These are phyloP conservation scores for Serendipita sp. DNA, from an alignment of 768 basidiomycete genomes.

Conservation along the genomic window DNA sequence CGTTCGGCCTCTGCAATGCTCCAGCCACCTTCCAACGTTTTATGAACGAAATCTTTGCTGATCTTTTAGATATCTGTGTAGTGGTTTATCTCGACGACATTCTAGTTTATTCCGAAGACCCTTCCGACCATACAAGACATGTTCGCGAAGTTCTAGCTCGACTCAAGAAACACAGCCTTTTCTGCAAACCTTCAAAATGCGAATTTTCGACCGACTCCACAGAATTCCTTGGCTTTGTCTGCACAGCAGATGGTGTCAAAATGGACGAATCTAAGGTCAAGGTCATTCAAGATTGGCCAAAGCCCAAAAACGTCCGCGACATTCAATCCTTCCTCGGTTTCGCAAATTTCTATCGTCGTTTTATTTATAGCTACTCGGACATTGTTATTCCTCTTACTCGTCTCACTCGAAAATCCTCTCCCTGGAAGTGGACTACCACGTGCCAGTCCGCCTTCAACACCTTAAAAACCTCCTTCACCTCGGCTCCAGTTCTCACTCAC, in stretches of 20 bases:
- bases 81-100: conserved; percentile 32
- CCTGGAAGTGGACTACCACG: conserved; percentile 12
- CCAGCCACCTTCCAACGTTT: conserved; percentile 28
- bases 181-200: conserved; percentile 18
- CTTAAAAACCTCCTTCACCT: conserved; percentile 17
- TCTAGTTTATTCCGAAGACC: conserved; percentile 25
- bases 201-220: conserved; percentile 14
- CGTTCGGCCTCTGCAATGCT: conserved; percentile 23
- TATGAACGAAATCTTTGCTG: conserved; percentile 25
- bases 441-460: conserved; percentile 16
- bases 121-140: conserved; percentile 21
- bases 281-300: conserved; percentile 19
- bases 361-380: conserved; percentile 20
- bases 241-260: conserved; percentile 5
- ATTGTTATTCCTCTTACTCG: conserved; percentile 20
- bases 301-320: conserved; percentile 15
- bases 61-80: conserved; percentile 23
- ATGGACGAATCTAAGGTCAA: conserved; percentile 23
- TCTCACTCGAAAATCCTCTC: conserved; percentile 16
- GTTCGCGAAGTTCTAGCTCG: conserved; percentile 21
- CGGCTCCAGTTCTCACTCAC: conserved; percentile 21
- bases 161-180: conserved; percentile 20
- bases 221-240: conserved; percentile 15
- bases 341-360: conserved; percentile 21
- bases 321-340: conserved; percentile 21